A percentile compares a stretch with the other conserved stretches of the same genome.
phyloP scores from a whole-genome alignment of 2,329 filamentous ascomycete species.

The Alternaria sp. region DNA sequence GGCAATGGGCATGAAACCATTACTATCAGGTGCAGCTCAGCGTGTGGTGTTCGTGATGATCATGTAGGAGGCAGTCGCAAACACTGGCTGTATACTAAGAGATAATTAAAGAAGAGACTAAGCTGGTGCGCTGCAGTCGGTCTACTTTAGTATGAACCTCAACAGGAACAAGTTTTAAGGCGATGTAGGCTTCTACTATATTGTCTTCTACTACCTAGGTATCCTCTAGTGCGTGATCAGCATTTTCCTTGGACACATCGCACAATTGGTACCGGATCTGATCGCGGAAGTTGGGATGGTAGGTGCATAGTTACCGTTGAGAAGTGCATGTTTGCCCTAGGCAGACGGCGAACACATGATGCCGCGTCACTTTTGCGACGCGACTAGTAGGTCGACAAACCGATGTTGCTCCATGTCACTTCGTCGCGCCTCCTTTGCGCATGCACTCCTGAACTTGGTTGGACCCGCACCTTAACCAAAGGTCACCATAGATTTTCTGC shows the following conservation, averaged over 20 bases:
- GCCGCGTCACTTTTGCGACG: conserved; percentile 17
- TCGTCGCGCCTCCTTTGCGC: not conserved
- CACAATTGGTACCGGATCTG: not conserved
- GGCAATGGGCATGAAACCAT: not conserved
- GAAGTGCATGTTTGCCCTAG: not conserved
- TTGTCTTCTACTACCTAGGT: no score
- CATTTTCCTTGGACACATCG: not conserved
- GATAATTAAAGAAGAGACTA: not conserved
- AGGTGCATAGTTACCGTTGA: not conserved
- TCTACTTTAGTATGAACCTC: not conserved
- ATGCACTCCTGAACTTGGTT: not conserved
- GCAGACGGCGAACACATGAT: conserved; percentile 3
- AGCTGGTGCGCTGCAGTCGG: not conserved
- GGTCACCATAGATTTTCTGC: not conserved
- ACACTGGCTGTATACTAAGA: not conserved
- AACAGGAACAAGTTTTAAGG: not conserved
- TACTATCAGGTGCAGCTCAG: not conserved
- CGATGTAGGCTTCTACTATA: not conserved
- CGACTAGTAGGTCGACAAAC: not conserved
- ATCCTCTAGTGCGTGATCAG: not conserved
- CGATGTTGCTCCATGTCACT: not conserved
- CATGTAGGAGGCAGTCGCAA: not conserved
- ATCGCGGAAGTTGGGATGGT: not conserved
- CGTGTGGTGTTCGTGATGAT: not conserved
- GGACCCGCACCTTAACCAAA: not conserved